Conservation (phyloP, 2,329 filamentous ascomycete species). For the Gaeumannomyces sp. region DNA sequence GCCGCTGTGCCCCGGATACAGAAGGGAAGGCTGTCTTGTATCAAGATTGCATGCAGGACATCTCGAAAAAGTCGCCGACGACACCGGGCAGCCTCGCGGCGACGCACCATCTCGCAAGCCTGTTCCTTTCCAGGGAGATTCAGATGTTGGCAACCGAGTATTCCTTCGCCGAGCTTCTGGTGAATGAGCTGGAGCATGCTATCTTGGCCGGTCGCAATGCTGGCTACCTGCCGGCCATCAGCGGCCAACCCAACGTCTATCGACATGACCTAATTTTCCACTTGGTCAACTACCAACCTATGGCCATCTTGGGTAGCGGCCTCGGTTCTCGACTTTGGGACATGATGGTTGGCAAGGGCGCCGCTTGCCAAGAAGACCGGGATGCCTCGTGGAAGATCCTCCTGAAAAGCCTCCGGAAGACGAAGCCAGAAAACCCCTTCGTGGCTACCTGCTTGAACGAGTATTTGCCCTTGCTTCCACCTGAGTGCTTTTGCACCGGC, state of each 20-base stretch:
- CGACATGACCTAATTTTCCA: slow-evolving; percentile 51
- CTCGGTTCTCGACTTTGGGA: slow-evolving; percentile 65
- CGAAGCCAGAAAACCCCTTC: slow-evolving; percentile 47
- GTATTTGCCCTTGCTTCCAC: slow-evolving; percentile 51
- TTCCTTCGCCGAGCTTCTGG: slow-evolving; percentile 53
- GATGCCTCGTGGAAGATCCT: slow-evolving; percentile 65
- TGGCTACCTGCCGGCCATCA: slow-evolving; percentile 38
- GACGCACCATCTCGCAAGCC: slow-evolving; percentile 35
- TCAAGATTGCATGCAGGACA: slow-evolving; percentile 60
- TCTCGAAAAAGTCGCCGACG: slow-evolving; percentile 54
- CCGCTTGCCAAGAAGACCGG: slow-evolving; percentile 54
- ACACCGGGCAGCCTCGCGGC: slow-evolving; percentile 70
- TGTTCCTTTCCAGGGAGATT: slow-evolving; percentile 38
- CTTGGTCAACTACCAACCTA: slow-evolving; percentile 55
- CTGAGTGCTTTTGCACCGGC: slow-evolving; percentile 53
- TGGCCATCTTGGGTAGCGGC: slow-evolving; percentile 50
- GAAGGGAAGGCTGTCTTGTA: slow-evolving; percentile 59
- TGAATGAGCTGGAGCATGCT: slow-evolving; percentile 58
- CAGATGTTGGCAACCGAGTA: slow-evolving; percentile 53
- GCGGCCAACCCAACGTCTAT: slow-evolving; percentile 41
- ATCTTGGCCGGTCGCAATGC: slow-evolving; percentile 34
- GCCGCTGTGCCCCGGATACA: slow-evolving; percentile 40
- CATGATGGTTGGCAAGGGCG: slow-evolving; percentile 59
- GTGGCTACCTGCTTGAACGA: slow-evolving; percentile 45
- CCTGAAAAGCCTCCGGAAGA: slow-evolving; percentile 30